phyloP scores from a whole-genome alignment of 441 rosid species.

The Arabidopsis lyrata region DNA sequence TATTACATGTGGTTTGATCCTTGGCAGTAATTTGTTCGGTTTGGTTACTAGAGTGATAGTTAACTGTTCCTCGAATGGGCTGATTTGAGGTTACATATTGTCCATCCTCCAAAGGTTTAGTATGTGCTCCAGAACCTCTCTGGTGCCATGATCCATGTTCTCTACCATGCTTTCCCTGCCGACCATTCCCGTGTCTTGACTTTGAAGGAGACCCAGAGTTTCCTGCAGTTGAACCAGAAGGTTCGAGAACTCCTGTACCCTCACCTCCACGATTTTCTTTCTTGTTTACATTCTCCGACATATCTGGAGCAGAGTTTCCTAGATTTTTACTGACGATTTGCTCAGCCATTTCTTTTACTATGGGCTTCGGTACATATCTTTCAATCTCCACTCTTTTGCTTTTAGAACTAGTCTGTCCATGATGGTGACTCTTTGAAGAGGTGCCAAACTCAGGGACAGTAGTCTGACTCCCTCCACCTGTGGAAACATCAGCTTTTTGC shows the following conservation, averaged over 20 bases:
- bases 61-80: conserved; percentile 51
- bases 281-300: conserved; percentile 48
- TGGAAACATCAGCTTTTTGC: conserved; percentile 61
- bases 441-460: conserved; percentile 50
- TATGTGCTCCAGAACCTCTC: conserved; percentile 56
- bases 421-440: conserved; percentile 58
- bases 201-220: conserved; percentile 53
- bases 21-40: conserved; percentile 46
- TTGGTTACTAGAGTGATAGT: conserved; percentile 48
- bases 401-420: conserved; percentile 65
- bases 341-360: conserved; percentile 88
- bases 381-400: conserved; percentile 93
- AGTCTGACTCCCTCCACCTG: conserved; percentile 58
- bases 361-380: conserved; percentile 91
- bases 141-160: conserved; percentile 82
- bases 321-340: conserved; percentile 61
- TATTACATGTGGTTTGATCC: conserved; percentile 56
- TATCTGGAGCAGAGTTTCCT: conserved; percentile 44
- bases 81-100: conserved; percentile 49
- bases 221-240: conserved; percentile 46
- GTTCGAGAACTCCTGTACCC: conserved; percentile 52
- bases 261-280: conserved; percentile 31
- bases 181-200: conserved; percentile 60
- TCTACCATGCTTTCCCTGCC: conserved; percentile 69
- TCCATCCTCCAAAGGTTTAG: conserved; percentile 49